Conservation (phyloP, 1,284 basidiomycete genomes). For the Rhodofomes roseus region DNA sequence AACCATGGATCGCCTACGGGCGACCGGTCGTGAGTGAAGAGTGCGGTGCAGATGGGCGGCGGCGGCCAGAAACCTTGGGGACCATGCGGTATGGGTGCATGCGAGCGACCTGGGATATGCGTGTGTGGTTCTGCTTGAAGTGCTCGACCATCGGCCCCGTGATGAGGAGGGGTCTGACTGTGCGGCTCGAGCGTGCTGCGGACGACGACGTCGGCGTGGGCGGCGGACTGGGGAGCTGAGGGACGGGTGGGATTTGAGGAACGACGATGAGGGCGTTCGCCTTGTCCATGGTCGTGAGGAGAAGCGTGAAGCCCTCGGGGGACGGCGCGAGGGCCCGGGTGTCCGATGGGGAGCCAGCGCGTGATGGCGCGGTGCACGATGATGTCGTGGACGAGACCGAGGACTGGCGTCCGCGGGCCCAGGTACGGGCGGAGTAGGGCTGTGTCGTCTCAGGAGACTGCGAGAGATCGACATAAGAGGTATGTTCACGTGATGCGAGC, state of each 20-base stretch:
- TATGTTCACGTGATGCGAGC: neutral
- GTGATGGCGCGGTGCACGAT: slow-evolving; percentile 20
- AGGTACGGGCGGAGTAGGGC: slow-evolving; percentile 6
- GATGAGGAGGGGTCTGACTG: slow-evolving; percentile 35
- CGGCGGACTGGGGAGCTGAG: slow-evolving; percentile 6
- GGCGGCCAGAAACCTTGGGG: neutral
- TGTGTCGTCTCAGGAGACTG: slow-evolving; percentile 4
- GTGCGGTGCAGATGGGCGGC: neutral
- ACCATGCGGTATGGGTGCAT: slow-evolving; percentile 50
- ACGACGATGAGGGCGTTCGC: slow-evolving; percentile 50
- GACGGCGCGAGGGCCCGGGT: slow-evolving; percentile 14
- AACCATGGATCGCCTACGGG: neutral
- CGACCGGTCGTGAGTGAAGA: neutral
- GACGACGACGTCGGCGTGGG: slow-evolving; percentile 19
- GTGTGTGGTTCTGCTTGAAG: slow-evolving; percentile 32
- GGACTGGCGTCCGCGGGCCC: slow-evolving; percentile 27
- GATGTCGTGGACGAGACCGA: slow-evolving; percentile 29
- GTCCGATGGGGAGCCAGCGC: slow-evolving; percentile 19
- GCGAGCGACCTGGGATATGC: slow-evolving; percentile 41
- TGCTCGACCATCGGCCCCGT: slow-evolving; percentile 40
- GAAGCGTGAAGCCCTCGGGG: slow-evolving; percentile 16
- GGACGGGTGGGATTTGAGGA: slow-evolving; percentile 11
- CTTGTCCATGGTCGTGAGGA: slow-evolving; percentile 33
- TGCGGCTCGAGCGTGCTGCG: slow-evolving; percentile 7
- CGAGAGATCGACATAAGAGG: neutral